These are phyloP conservation scores for Drechslerella dactyloides DNA, from an alignment of 2,329 filamentous ascomycete genomes.

Conservation along the genomic window DNA sequence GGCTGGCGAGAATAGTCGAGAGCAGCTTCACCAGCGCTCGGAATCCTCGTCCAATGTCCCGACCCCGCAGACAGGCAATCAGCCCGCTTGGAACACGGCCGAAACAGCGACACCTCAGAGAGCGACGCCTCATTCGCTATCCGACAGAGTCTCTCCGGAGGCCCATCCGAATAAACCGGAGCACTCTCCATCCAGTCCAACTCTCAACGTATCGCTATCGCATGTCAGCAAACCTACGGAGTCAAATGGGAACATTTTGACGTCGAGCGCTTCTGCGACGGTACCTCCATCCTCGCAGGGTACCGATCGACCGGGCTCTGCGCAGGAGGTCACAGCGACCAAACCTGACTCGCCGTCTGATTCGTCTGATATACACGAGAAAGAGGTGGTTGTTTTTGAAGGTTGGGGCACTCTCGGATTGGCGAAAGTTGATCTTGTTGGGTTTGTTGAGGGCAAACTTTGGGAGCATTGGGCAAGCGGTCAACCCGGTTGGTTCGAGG, in stretches of 20 bases:
- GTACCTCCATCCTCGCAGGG: conserved; percentile 7
- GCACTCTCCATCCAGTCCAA: conserved; percentile 6
- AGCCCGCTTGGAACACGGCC: conserved; percentile 19
- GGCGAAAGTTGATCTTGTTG: conserved; percentile 42
- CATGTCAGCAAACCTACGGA: conserved; percentile 17
- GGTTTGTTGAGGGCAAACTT: conserved; percentile 37
- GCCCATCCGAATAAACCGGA: conserved; percentile 14
- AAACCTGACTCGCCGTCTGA: conserved; percentile 38
- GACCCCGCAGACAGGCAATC: conserved; percentile 30
- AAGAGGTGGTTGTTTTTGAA: conserved; percentile 39
- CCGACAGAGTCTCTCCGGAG: conserved; percentile 30
- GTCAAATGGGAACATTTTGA: conserved; percentile 15
- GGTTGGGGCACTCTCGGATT: conserved; percentile 41
- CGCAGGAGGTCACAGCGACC: conserved; percentile 2
- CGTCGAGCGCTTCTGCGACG: not conserved
- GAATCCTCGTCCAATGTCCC: conserved; percentile 37
- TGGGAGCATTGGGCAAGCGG: conserved; percentile 44
- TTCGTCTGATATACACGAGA: conserved; percentile 44
- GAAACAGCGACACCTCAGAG: conserved; percentile 21
- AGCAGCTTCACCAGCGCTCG: conserved; percentile 30
- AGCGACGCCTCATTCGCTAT: conserved; percentile 23
- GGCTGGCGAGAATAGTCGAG: conserved; percentile 34
- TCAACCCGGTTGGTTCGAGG: conserved; percentile 48
- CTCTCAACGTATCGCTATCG: not conserved
- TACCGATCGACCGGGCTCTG: not conserved